These are phyloP conservation scores for Podaxis carcinomalis DNA, from an alignment of 768 basidiomycete genomes.

Conservation along the genomic window DNA sequence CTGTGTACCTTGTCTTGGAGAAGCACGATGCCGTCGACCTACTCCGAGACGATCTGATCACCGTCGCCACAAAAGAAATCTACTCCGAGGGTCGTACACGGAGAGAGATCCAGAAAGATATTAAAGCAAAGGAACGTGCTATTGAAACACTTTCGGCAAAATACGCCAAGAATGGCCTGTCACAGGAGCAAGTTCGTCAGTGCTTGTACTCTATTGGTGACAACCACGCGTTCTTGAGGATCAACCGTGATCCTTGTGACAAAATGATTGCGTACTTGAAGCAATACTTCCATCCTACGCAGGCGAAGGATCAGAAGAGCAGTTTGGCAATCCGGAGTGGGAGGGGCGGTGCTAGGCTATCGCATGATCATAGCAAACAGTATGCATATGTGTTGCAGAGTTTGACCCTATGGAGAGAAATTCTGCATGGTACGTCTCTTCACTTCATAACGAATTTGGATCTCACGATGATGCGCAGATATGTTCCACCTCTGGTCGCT, in stretches of 20 bases:
- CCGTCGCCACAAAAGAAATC: slow-evolving; percentile 79
- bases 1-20: slow-evolving; percentile 67
- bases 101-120: slow-evolving; percentile 80
- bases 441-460: neutral
- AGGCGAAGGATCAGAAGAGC: slow-evolving; percentile 55
- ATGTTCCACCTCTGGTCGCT: slow-evolving; percentile 88
- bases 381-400: slow-evolving; percentile 86
- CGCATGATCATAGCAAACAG: slow-evolving; percentile 82
- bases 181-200: slow-evolving; percentile 66
- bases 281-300: slow-evolving; percentile 71
- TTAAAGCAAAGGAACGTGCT: slow-evolving; percentile 80
- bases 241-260: slow-evolving; percentile 87
- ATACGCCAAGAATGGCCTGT: slow-evolving; percentile 54
- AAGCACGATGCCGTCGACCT: slow-evolving; percentile 59
- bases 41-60: slow-evolving; percentile 72
- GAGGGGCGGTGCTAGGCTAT: slow-evolving; percentile 72
- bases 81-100: slow-evolving; percentile 66
- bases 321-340: slow-evolving; percentile 82
- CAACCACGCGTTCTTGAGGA: slow-evolving; percentile 83
- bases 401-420: slow-evolving; percentile 83
- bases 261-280: slow-evolving; percentile 76
- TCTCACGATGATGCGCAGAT: slow-evolving; percentile 36
- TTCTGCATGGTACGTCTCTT: slow-evolving; percentile 60
- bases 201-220: slow-evolving; percentile 88
- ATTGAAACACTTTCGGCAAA: slow-evolving; percentile 69